A percentile compares a stretch with the other conserved stretches of the same genome.
phyloP scores from a whole-genome alignment of 805 yeast species.

The Suhomyces emberorum region DNA sequence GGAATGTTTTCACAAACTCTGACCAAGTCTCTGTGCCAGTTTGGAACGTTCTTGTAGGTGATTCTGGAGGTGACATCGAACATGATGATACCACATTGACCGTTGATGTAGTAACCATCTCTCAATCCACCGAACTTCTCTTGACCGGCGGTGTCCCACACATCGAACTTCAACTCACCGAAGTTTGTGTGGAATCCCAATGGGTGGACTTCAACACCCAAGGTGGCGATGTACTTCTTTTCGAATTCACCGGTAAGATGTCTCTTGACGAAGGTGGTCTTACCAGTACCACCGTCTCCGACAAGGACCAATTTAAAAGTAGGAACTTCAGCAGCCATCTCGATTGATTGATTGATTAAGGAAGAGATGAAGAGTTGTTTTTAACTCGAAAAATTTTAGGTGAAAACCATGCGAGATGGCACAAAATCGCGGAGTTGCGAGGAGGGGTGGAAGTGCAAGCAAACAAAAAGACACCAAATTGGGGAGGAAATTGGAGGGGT shows the following conservation, averaged over 20 bases:
- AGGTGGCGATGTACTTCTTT: conserved; percentile 97
- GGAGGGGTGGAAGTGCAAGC: not conserved
- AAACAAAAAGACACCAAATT: not conserved
- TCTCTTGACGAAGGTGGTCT: conserved; percentile 99
- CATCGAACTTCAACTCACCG: conserved; percentile 98
- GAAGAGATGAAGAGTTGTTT: conserved; percentile 3
- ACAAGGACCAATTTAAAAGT: conserved; percentile 97
- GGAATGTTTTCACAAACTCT: conserved; percentile 99
- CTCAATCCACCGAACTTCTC: conserved; percentile 99
- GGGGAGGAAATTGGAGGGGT: too few relatives aligned
- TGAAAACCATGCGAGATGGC: conserved; percentile 1
- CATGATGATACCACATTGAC: conserved; percentile 99
- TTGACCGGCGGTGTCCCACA: conserved; percentile 99
- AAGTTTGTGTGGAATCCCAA: conserved; percentile 96
- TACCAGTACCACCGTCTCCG: conserved; percentile 99
- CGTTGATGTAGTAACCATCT: conserved; percentile 99
- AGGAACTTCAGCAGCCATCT: conserved; percentile 79
- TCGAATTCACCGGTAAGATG: conserved; percentile 99
- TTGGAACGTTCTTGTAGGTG: conserved; percentile 99
- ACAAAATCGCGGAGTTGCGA: conserved; percentile 1
- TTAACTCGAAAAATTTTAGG: not conserved
- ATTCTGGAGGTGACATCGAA: conserved; percentile 99
- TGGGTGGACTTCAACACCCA: conserved; percentile 99
- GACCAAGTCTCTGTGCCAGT: conserved; percentile 99
- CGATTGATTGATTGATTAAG: conserved; percentile 11